These are phyloP conservation scores for Amaranthus cruentus DNA, from an alignment of 148 eudicot genomes.

Conservation along the genomic window DNA sequence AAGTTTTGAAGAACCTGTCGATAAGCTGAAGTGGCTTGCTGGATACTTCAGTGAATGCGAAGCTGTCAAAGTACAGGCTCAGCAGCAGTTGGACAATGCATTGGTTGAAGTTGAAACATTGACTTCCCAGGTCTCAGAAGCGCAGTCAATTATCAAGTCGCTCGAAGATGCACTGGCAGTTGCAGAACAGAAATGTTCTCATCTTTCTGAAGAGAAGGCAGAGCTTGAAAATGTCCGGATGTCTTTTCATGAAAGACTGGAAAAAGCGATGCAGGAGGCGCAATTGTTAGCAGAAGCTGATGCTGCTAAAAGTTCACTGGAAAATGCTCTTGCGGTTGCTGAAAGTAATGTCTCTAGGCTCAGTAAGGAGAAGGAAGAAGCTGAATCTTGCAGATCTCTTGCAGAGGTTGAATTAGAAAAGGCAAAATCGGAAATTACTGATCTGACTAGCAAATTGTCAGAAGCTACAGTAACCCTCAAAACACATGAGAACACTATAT, in stretches of 20 bases:
- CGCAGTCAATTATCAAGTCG: constrained; percentile 38
- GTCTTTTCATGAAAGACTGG: constrained; percentile 42
- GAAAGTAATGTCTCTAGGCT: constrained; percentile 47
- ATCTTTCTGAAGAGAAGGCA: constrained; percentile 56
- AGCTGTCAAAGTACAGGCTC: constrained; percentile 41
- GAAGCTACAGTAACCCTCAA: constrained; percentile 54
- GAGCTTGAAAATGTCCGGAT: constrained; percentile 47
- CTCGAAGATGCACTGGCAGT: constrained; percentile 58
- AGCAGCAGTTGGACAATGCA: constrained; percentile 53
- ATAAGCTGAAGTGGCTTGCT: constrained; percentile 67
- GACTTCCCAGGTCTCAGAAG: constrained; percentile 43
- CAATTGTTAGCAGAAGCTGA: constrained; percentile 43
- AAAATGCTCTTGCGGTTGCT: constrained; percentile 56
- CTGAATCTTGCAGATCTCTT: constrained; percentile 40
- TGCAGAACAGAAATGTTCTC: constrained; percentile 44
- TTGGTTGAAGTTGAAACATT: constrained; percentile 45
- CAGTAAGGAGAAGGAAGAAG: constrained; percentile 58
- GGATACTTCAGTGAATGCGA: constrained; percentile 48
- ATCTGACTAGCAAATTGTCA: constrained; percentile 40
- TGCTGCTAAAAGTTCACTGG: constrained; percentile 43
- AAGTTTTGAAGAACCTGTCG: constrained; percentile 51
- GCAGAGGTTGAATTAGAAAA: constrained; percentile 58
- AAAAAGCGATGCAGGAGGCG: constrained; percentile 46
- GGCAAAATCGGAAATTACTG: constrained; percentile 49
- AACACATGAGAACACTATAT: constrained; percentile 63